Evolutionary conservation across 345 rosid genomes (phyloP).

Genomic region (Pistacia vera): DNA sequence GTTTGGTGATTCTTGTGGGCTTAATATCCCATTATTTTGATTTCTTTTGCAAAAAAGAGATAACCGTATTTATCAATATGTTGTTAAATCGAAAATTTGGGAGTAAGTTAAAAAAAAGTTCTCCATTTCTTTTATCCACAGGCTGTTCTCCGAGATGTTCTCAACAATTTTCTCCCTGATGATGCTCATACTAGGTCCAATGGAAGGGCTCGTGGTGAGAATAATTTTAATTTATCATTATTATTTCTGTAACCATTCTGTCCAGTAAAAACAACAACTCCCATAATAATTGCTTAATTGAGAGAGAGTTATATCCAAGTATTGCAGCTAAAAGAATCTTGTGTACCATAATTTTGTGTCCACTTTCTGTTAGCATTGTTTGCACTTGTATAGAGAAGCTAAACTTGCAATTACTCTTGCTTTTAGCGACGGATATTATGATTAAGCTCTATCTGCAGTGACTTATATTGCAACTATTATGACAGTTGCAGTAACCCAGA

Average conservation of each 20-base stretch:
- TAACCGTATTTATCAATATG: neutral
- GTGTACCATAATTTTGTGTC: neutral
- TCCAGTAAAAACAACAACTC: neutral
- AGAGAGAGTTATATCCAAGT: conserved; percentile 1
- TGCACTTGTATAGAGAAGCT: neutral
- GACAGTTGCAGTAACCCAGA: conserved; percentile 96
- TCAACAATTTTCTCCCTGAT: conserved; percentile 73
- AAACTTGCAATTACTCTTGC: neutral
- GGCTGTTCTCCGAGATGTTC: conserved; percentile 84
- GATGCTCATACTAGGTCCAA: conserved; percentile 79
- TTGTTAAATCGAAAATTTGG: neutral
- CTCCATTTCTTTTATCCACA: conserved; percentile 23
- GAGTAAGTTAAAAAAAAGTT: neutral
- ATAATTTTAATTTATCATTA: conserved; percentile 4
- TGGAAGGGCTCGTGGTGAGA: conserved; percentile 91
- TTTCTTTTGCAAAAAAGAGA: neutral
- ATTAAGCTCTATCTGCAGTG: neutral
- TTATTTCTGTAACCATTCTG: neutral
- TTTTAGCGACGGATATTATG: conserved; percentile 14
- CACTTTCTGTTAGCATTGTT: neutral
- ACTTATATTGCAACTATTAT: conserved; percentile 21
- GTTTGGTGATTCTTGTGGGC: neutral
- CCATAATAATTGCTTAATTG: neutral
- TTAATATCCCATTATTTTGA: neutral
- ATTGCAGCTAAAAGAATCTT: too few relatives aligned